These are phyloP conservation scores for Typha latifolia DNA, from an alignment of 176 grass and related monocot genomes.

Conservation along the genomic window DNA sequence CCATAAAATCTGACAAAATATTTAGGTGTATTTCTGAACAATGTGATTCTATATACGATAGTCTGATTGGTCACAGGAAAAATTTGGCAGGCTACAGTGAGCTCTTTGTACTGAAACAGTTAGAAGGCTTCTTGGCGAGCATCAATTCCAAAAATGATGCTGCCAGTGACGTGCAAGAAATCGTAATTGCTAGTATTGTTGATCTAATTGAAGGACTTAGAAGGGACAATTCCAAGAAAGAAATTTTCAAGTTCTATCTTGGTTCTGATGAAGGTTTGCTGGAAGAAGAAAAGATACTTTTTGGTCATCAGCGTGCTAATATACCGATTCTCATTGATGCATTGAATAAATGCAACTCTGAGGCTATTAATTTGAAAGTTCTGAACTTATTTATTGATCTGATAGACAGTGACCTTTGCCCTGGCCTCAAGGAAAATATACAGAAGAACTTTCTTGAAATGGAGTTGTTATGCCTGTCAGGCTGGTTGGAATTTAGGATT, in stretches of 20 bases:
- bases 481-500: conserved; percentile 65
- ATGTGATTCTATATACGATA: conserved; percentile 58
- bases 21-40: conserved; percentile 48
- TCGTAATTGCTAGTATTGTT: conserved; percentile 48
- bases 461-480: conserved; percentile 51
- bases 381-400: conserved; percentile 68
- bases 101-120: conserved; percentile 71
- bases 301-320: conserved; percentile 45
- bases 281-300: conserved; percentile 40
- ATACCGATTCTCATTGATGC: conserved; percentile 58
- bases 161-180: conserved; percentile 40
- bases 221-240: conserved; percentile 37
- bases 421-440: conserved; percentile 52
- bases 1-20: conserved; percentile 55
- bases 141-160: conserved; percentile 40
- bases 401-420: conserved; percentile 49
- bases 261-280: conserved; percentile 44
- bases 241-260: conserved; percentile 72
- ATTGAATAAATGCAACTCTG: conserved; percentile 63
- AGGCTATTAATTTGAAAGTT: conserved; percentile 76
- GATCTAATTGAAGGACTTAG: conserved; percentile 53
- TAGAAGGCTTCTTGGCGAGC: conserved; percentile 60
- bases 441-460: conserved; percentile 73
- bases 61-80: conserved; percentile 43
- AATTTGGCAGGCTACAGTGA: conserved; percentile 56